Base-by-base conservation (phyloP, 495 filamentous ascomycete species). In the Tuber umbilicatum region DNA sequence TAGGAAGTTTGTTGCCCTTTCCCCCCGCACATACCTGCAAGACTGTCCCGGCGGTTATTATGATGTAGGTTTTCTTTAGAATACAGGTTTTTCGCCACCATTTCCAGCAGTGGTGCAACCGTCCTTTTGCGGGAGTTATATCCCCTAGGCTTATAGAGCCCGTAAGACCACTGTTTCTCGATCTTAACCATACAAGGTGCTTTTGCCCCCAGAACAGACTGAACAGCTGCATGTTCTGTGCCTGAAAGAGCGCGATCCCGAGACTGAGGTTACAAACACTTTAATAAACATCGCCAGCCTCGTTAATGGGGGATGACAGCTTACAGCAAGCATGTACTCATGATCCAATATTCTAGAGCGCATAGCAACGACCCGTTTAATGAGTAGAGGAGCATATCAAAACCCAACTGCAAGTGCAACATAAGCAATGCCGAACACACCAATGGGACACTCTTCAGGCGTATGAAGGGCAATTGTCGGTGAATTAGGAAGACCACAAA, bases 191-290 rank as follows among this genome's bases (percentile, higher is more conserved):
- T 41, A 79, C 37, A 35, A 81, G 74, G 68, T 79, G 73, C 31
- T 76, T 77, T 47, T 81, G 79, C 19, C 74, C 72, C 79, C 76
- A 81, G 41, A 73, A 81, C 41, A 78, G 70, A 64, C 76, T 73
- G 45, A 81, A 78, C 2, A 81, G 75, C 47, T 82, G 80, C 79
- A 81, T 82, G 47, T 81, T 81, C 50, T 81, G 80, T n/a, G 76
- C 75, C 43, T 81, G 80, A 35, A 81, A 81, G 73, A 80, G 76
- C 2, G 80, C 80, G 40, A 81, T 81, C 31, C 80, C 80, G 40
- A 80, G 73, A 40, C 78, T 80, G 60, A 50, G 10, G 47, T 39
- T 35, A 60, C 31, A 73, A 71, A 72, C 31, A 39, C 67, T 47
- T 75, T 19, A 73, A 21, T 37, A 68, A 38, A 45, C 43, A 27